phyloP scores from a whole-genome alignment of 441 rosid genomes.

The Populus hybrid region DNA sequence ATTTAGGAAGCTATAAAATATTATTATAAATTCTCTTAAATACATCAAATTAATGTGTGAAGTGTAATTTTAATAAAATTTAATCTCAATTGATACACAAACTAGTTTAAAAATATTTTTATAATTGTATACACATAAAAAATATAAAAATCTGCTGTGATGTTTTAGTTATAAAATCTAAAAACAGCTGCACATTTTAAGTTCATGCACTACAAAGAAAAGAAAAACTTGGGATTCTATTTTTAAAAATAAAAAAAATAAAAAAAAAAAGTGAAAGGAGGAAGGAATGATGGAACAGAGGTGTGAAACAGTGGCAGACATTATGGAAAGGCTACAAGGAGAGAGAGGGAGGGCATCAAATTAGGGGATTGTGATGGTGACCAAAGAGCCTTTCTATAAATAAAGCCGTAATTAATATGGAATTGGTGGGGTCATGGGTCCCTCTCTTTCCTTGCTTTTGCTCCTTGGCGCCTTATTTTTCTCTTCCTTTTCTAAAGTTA shows the following conservation, averaged over 20 bases:
- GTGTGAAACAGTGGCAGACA: constrained; percentile 44
- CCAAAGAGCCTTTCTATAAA: constrained; percentile 21
- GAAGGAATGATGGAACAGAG: constrained; percentile 41
- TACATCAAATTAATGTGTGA: no score
- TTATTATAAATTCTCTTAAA: no score
- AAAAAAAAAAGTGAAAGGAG: background rate
- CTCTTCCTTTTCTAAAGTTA: constrained; percentile 23
- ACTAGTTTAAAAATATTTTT: no score
- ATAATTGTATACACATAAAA: no score
- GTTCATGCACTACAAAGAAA: no score
- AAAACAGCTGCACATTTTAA: no score
- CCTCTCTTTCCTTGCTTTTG: constrained; percentile 25
- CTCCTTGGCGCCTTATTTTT: constrained; percentile 23
- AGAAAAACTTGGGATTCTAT: constrained; percentile 13
- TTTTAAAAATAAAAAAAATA: background rate
- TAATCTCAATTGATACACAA: no score
- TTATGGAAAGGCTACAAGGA: constrained; percentile 22
- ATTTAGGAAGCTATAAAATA: no score
- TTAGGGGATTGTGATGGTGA: constrained; percentile 30
- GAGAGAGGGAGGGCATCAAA: constrained; percentile 27
- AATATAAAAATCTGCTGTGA: no score
- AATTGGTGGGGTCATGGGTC: constrained; percentile 19
- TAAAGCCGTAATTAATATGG: constrained; percentile 19
- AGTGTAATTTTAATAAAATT: no score
- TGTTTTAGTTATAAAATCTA: no score